These are phyloP conservation scores for bread wheat (Triticum aestivum) DNA, from an alignment of 176 grass and related monocot species.

Conservation along the genomic window DNA sequence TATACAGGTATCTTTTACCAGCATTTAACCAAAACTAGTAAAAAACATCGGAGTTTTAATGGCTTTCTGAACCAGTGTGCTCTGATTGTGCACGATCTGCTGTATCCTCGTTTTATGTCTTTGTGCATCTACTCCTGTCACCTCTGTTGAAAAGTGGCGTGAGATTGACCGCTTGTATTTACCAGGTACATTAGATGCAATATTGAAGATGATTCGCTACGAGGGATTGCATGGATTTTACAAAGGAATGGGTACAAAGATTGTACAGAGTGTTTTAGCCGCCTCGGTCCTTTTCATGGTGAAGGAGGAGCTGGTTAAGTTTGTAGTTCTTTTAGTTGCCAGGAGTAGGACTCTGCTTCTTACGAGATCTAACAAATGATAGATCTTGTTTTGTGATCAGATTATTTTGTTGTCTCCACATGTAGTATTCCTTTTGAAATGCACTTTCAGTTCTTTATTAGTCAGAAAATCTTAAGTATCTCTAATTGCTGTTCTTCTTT, in stretches of 20 bases:
- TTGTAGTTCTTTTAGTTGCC: conserved; percentile 64
- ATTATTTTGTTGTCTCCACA: background rate
- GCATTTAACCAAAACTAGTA: conserved; percentile 20
- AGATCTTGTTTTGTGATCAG: background rate
- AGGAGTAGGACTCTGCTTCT: conserved; percentile 55
- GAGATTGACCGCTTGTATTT: background rate
- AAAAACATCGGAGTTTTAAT: background rate
- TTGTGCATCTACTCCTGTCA: background rate
- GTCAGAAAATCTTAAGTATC: background rate
- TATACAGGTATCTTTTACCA: conserved; percentile 69
- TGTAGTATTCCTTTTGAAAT: background rate
- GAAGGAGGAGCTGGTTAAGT: conserved; percentile 92
- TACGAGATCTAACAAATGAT: conserved; percentile 43
- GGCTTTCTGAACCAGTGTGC: background rate
- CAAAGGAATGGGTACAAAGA: conserved; percentile 99
- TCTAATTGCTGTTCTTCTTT: background rate
- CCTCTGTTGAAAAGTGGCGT: background rate
- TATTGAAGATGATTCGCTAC: conserved; percentile 86
- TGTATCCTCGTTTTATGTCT: background rate
- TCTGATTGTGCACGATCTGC: background rate
- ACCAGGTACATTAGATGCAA: conserved; percentile 91
- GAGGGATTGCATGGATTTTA: conserved; percentile 91
- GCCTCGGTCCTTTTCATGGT: conserved; percentile 98
- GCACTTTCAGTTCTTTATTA: background rate
- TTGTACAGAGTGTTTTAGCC: conserved; percentile 95